These are phyloP conservation scores for Citrullus colocynthis DNA, from an alignment of 306 rosid genomes.

Conservation along the genomic window DNA sequence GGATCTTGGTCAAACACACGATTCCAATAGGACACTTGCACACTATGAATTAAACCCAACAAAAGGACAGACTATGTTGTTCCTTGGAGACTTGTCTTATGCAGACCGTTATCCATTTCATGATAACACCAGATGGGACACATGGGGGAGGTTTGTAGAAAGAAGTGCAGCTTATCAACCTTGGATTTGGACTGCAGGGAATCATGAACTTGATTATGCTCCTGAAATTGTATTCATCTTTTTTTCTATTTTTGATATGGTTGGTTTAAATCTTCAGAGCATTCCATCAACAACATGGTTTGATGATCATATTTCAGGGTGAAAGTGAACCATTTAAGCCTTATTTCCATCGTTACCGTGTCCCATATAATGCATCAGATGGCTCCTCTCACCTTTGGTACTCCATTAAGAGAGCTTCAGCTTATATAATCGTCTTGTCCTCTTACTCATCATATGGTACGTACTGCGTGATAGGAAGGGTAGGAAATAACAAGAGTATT, in stretches of 20 bases:
- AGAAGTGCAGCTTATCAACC: constrained; percentile 68
- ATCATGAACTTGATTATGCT: constrained; percentile 38
- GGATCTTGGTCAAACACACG: constrained; percentile 58
- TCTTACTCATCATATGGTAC: constrained; percentile 77
- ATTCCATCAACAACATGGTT: background rate
- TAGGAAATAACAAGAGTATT: too few species aligned
- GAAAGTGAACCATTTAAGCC: constrained; percentile 64
- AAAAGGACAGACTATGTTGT: constrained; percentile 39
- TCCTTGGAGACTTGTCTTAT: constrained; percentile 54
- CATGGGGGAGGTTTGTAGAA: constrained; percentile 70
- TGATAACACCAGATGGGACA: constrained; percentile 61
- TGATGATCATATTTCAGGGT: constrained; percentile 32
- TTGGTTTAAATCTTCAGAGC: background rate
- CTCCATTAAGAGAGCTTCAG: constrained; percentile 83
- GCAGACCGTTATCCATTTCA: constrained; percentile 59
- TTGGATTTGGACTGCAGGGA: constrained; percentile 59
- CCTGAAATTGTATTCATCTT: constrained; percentile 23
- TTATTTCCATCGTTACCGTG: constrained; percentile 35
- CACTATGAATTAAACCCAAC: constrained; percentile 44
- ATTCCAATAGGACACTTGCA: constrained; percentile 47
- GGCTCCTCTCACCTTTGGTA: constrained; percentile 75
- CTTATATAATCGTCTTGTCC: constrained; percentile 66
- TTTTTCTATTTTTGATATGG: background rate
- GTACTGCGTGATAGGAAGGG: too few species aligned
- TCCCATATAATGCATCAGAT: constrained; percentile 42